A percentile compares a stretch with the other conserved stretches of the same genome.
phyloP scores from a whole-genome alignment of 164 flowering plant species.

The Umbellularia californica region DNA sequence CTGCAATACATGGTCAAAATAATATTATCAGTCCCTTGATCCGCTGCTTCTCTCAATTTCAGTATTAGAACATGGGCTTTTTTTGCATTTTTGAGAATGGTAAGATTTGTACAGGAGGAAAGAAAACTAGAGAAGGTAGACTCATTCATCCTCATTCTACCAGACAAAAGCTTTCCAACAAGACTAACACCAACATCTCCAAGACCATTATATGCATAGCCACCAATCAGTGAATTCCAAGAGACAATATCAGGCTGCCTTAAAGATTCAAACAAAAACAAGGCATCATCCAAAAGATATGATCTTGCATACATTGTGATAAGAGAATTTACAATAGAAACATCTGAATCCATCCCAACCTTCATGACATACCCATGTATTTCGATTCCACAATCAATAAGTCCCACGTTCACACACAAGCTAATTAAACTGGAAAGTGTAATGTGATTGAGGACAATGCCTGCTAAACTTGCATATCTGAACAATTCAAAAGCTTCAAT shows the following conservation, averaged over 20 bases:
- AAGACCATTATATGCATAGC: conserved; percentile 22
- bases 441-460: conserved; percentile 11
- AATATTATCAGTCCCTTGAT: conserved; percentile 14
- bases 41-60: conserved; percentile 13
- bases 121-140: conserved; percentile 30
- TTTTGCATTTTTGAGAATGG: conserved; percentile 20
- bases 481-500: conserved; percentile 21
- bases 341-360: conserved; percentile 17
- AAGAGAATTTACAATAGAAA: conserved; percentile 26
- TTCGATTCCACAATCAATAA: conserved; percentile 16
- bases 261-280: conserved; percentile 14
- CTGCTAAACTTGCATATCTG: conserved; percentile 4
- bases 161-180: conserved; percentile 14
- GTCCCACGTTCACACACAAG: conserved; percentile 9
- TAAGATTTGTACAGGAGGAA: conserved; percentile 22
- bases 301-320: conserved; percentile 25
- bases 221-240: conserved; percentile 29
- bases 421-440: conserved; percentile 22
- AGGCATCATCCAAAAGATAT: conserved; percentile 16
- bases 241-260: conserved; percentile 20
- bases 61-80: conserved; percentile 24
- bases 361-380: conserved; percentile 22
- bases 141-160: conserved; percentile 20
- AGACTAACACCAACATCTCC: conserved; percentile 20
- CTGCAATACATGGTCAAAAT: conserved; percentile 30